Evolutionary conservation across 108 stramenopile genomes (phyloP).

Genomic region (Discostella stelligeroides): DNA sequence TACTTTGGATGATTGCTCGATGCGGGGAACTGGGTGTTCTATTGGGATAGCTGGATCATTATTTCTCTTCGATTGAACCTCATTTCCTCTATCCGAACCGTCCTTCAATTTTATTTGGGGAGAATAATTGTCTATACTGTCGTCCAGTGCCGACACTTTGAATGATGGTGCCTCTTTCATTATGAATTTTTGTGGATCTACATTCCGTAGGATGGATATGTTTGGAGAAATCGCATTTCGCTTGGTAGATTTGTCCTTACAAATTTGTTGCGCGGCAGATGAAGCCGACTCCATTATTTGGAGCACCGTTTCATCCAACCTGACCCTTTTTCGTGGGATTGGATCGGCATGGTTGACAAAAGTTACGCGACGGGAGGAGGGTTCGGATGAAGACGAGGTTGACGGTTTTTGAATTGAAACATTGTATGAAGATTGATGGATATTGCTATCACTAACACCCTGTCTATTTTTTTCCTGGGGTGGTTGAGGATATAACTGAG

Average conservation of each 20-base stretch:
- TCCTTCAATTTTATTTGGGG: too few species aligned
- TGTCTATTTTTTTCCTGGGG: background rate
- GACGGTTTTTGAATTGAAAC: conserved; percentile 1
- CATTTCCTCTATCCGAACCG: too few species aligned
- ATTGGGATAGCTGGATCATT: too few species aligned
- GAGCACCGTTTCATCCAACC: background rate
- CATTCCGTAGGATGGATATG: conserved; percentile 5
- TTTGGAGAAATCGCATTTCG: background rate
- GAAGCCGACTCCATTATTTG: background rate
- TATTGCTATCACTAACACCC: background rate
- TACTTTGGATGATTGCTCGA: too few species aligned
- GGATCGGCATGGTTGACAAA: background rate
- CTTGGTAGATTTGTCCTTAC: conserved; percentile 1
- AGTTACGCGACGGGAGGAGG: background rate
- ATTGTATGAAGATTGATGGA: background rate
- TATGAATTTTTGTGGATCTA: conserved; percentile 8
- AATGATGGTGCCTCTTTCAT: background rate
- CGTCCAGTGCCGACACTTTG: background rate
- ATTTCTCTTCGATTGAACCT: too few species aligned
- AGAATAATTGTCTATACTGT: background rate
- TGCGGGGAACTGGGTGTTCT: too few species aligned
- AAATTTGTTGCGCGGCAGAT: background rate
- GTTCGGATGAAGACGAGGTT: background rate
- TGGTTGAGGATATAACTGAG: background rate
- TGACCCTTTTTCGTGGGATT: conserved; percentile 3